Evolutionary conservation across 305 asterid species (phyloP).

Genomic region (Andrographis paniculata): DNA sequence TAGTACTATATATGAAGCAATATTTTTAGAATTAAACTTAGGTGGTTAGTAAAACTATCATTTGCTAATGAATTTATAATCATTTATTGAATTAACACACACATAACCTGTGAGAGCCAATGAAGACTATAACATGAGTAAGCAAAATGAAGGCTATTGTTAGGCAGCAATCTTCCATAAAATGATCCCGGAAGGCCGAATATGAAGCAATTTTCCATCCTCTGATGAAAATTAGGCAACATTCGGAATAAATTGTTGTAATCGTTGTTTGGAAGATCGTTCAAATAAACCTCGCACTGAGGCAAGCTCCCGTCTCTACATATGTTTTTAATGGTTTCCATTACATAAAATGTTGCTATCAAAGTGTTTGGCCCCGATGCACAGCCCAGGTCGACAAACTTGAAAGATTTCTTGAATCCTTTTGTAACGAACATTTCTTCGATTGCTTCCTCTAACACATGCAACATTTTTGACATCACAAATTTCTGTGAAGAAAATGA

Average conservation of each 20-base stretch:
- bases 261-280: slow-evolving; percentile 31
- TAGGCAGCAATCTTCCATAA: slow-evolving; percentile 25
- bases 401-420: no score
- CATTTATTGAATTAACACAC: background rate
- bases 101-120: slow-evolving; percentile 20
- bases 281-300: slow-evolving; percentile 14
- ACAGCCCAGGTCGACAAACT: slow-evolving; percentile 30
- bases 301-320: slow-evolving; percentile 1
- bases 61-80: no score
- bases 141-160: slow-evolving; percentile 23
- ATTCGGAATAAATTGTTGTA: slow-evolving; percentile 28
- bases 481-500: no score
- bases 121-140: slow-evolving; percentile 30
- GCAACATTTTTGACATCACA: background rate
- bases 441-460: background rate
- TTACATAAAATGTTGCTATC: slow-evolving; percentile 8
- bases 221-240: slow-evolving; percentile 3
- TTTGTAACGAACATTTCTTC: background rate
- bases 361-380: slow-evolving; percentile 30
- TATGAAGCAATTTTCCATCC: background rate
- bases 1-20: no score
- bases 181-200: slow-evolving; percentile 26
- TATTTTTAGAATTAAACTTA: no score
- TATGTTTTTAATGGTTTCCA: background rate
- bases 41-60: no score